phyloP scores from a whole-genome alignment of 352 stramenopile species.

The Elongisporangium undulatum region DNA sequence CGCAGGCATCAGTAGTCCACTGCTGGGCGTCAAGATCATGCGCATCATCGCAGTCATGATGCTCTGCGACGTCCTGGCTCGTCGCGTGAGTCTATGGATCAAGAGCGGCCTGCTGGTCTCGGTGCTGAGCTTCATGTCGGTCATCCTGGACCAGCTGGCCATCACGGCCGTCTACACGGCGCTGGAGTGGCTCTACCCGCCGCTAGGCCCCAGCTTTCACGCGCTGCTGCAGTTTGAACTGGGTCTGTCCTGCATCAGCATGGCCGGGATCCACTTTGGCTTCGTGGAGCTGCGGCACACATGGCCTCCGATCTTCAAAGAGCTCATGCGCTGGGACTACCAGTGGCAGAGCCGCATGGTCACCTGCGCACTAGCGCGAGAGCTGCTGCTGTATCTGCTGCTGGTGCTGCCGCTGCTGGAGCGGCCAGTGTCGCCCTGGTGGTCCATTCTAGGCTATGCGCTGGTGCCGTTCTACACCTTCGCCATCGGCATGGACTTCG shows the following conservation, averaged over 20 bases:
- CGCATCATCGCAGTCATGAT: slow-evolving; percentile 48
- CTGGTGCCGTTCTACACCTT: slow-evolving; percentile 58
- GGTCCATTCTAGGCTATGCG: slow-evolving; percentile 32
- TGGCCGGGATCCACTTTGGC: slow-evolving; percentile 41
- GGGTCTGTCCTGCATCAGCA: slow-evolving; percentile 40
- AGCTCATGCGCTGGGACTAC: slow-evolving; percentile 54
- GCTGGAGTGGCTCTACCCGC: slow-evolving; percentile 49
- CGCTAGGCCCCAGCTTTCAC: slow-evolving; percentile 30
- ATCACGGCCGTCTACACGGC: slow-evolving; percentile 55
- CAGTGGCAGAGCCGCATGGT: slow-evolving; percentile 32
- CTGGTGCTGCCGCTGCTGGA: slow-evolving; percentile 47
- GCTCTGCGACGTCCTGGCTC: slow-evolving; percentile 49
- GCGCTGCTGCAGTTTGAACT: slow-evolving; percentile 54
- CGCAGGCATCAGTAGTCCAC: neutral
- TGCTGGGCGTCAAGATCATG: slow-evolving; percentile 34
- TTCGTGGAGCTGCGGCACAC: slow-evolving; percentile 54
- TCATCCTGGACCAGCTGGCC: slow-evolving; percentile 63
- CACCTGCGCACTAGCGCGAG: slow-evolving; percentile 46
- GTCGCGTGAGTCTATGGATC: slow-evolving; percentile 57
- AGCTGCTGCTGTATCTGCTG: slow-evolving; percentile 56
- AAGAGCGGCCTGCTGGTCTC: slow-evolving; percentile 74
- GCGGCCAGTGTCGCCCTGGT: slow-evolving; percentile 15
- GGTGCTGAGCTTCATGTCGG: slow-evolving; percentile 58
- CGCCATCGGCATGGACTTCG: slow-evolving; percentile 49
- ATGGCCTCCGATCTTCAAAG: slow-evolving; percentile 67